Evolutionary conservation across 495 filamentous ascomycete species (phyloP).

Genomic region (Friedmanniomyces simplex): DNA sequence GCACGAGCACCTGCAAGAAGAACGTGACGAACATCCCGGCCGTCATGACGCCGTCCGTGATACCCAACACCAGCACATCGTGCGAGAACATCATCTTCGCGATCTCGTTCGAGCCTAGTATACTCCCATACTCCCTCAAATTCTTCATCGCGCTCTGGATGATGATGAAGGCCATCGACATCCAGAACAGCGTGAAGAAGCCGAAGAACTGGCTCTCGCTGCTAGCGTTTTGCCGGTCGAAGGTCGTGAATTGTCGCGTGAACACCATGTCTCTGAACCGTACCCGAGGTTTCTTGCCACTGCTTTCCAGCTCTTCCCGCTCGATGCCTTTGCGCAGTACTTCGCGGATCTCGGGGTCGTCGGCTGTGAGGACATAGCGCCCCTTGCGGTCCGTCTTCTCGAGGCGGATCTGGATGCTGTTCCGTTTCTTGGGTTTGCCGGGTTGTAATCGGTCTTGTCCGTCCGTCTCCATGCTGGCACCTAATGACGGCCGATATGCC

Average conservation of each 20-base stretch:
- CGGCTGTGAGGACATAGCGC: slow-evolving; percentile 44
- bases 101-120: slow-evolving; percentile 59
- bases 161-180: slow-evolving; percentile 51
- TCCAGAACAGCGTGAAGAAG: slow-evolving; percentile 70
- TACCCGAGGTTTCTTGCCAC: slow-evolving; percentile 32
- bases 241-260: slow-evolving; percentile 56
- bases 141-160: slow-evolving; percentile 55
- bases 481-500: background rate
- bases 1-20: slow-evolving; percentile 47
- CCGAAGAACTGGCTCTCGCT: slow-evolving; percentile 56
- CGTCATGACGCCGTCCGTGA: slow-evolving; percentile 60
- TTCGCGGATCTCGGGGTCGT: slow-evolving; percentile 45
- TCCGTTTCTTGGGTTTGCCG: slow-evolving; percentile 8
- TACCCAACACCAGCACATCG: slow-evolving; percentile 52
- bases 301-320: slow-evolving; percentile 30
- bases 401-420: slow-evolving; percentile 38
- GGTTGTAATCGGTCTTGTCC: background rate
- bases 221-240: slow-evolving; percentile 55
- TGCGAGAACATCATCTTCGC: slow-evolving; percentile 53
- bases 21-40: slow-evolving; percentile 47
- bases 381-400: slow-evolving; percentile 37
- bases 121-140: slow-evolving; percentile 48
- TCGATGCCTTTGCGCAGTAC: slow-evolving; percentile 40
- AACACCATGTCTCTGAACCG: slow-evolving; percentile 58
- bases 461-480: background rate